Conservation (phyloP, 805 yeast genomes). For the Candida gorgasii region DNA sequence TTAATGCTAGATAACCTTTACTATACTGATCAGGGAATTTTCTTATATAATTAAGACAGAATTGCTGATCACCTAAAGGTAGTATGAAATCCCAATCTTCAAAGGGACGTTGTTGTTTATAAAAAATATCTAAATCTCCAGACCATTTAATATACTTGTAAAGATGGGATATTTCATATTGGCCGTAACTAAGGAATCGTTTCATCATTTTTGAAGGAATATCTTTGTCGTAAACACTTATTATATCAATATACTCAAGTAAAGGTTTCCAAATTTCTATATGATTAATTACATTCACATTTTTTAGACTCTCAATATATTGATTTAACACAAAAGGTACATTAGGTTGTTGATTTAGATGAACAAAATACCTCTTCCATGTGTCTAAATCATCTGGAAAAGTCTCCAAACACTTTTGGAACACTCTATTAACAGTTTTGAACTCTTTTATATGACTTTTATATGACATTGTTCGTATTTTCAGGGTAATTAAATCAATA, state of each 20-base stretch:
- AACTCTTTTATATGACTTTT: slow-evolving; percentile 32
- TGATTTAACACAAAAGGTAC: slow-evolving; percentile 11
- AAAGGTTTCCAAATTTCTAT: slow-evolving; percentile 41
- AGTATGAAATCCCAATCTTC: slow-evolving; percentile 27
- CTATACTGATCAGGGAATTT: slow-evolving; percentile 63
- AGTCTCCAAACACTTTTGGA: slow-evolving; percentile 32
- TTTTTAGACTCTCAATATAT: slow-evolving; percentile 11
- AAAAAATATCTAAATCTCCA: slow-evolving; percentile 5
- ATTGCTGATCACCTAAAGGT: slow-evolving; percentile 19
- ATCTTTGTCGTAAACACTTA: slow-evolving; percentile 1
- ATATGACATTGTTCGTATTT: slow-evolving; percentile 18
- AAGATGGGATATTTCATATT: slow-evolving; percentile 11
- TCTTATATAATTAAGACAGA: slow-evolving; percentile 14
- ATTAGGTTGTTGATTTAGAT: slow-evolving; percentile 10
- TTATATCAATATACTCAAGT: slow-evolving; percentile 52
- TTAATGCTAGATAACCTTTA: slow-evolving; percentile 30
- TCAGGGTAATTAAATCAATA: slow-evolving; percentile 40
- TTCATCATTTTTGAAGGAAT: slow-evolving; percentile 8
- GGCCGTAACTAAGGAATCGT: slow-evolving; percentile 11
- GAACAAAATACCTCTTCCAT: slow-evolving; percentile 11
- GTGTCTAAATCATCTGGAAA: slow-evolving; percentile 7
- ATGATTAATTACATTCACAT: slow-evolving; percentile 8
- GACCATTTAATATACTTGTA: slow-evolving; percentile 7
- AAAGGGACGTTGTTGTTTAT: slow-evolving; percentile 20
- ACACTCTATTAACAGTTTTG: slow-evolving; percentile 33